phyloP scores from a whole-genome alignment of 495 filamentous ascomycete genomes.

The Lichenothelia convexa region DNA sequence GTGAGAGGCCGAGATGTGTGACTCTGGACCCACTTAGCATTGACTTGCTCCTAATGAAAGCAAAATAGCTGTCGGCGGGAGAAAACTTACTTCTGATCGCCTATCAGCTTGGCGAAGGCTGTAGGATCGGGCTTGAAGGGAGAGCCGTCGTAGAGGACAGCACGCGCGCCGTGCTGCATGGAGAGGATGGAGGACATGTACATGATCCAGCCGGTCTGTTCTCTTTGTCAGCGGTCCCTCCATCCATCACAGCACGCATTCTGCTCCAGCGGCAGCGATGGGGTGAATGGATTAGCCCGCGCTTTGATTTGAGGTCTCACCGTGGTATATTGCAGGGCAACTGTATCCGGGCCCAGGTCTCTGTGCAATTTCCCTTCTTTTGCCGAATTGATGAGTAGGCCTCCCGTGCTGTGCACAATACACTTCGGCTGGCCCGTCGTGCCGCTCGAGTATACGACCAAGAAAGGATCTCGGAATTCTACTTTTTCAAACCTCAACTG shows the following conservation, averaged over 20 bases:
- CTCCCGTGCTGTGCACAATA: constrained; percentile 53
- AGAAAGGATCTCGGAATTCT: constrained; percentile 48
- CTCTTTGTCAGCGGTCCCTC: too few relatives aligned
- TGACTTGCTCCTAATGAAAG: not conserved
- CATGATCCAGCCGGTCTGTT: constrained; percentile 67
- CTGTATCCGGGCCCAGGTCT: constrained; percentile 27
- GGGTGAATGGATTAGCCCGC: too few relatives aligned
- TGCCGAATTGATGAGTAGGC: constrained; percentile 33
- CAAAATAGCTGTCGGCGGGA: too few relatives aligned
- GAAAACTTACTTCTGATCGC: constrained; percentile 35
- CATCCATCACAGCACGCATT: too few relatives aligned
- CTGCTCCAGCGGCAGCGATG: too few relatives aligned
- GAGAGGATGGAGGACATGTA: constrained; percentile 39
- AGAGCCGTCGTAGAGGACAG: constrained; percentile 58
- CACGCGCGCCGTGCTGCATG: constrained; percentile 35
- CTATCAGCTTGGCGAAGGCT: constrained; percentile 39
- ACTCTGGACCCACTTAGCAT: constrained; percentile 16
- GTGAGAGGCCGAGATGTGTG: constrained; percentile 47
- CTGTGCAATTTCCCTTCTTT: constrained; percentile 49
- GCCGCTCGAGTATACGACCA: constrained; percentile 54
- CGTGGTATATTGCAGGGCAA: constrained; percentile 30
- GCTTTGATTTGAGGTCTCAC: constrained; percentile 36
- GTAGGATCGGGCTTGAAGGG: constrained; percentile 49
- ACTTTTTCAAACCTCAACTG: constrained; percentile 38
- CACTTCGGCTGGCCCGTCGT: constrained; percentile 61